Percentiles rank a stretch among this genome's conserved stretches.
phyloP scores from a whole-genome alignment of 495 filamentous ascomycete species.

The Penicillium paxilli region DNA sequence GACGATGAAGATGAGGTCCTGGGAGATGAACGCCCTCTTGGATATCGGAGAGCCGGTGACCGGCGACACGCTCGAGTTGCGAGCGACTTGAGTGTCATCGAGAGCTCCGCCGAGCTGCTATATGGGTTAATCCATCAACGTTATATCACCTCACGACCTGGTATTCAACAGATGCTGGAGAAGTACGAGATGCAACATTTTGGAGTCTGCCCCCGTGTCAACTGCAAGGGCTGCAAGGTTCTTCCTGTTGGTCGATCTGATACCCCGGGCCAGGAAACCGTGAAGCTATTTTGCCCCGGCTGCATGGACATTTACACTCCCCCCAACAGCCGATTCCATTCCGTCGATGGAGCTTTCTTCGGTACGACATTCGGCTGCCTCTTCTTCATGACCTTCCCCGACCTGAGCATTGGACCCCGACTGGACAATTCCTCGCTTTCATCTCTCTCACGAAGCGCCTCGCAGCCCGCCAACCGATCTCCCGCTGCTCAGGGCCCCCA shows the following conservation, averaged over 20 bases:
- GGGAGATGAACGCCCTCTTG: conserved; percentile 61
- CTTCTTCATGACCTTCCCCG: conserved; percentile 98
- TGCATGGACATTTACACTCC: conserved; percentile 97
- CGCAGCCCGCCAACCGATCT: conserved; percentile 28
- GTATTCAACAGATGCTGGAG: conserved; percentile 98
- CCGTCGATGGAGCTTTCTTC: conserved; percentile 98
- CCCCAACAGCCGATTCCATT: conserved; percentile 95
- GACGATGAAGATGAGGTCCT: conserved; percentile 77
- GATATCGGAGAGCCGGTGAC: conserved; percentile 60
- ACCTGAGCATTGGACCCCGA: conserved; percentile 70
- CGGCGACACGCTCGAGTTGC: conserved; percentile 84
- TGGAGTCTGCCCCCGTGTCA: conserved; percentile 85
- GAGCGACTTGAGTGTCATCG: conserved; percentile 90
- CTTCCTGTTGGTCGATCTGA: conserved; percentile 92
- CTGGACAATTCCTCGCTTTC: conserved; percentile 26
- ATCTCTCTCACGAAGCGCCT: conserved; percentile 34
- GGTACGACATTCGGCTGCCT: conserved; percentile 92
- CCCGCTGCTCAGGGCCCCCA: conserved; percentile 3
- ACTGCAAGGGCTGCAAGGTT: conserved; percentile 83
- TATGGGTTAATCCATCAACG: conserved; percentile 98
- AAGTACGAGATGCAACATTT: conserved; percentile 98
- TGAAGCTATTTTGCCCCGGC: conserved; percentile 96
- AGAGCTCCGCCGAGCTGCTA: conserved; percentile 93
- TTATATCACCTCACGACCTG: conserved; percentile 95
- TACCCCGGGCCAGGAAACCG: conserved; percentile 93